Evolutionary conservation across 352 stramenopile genomes (phyloP).

Genomic region (Phytopythium aichiense): DNA sequence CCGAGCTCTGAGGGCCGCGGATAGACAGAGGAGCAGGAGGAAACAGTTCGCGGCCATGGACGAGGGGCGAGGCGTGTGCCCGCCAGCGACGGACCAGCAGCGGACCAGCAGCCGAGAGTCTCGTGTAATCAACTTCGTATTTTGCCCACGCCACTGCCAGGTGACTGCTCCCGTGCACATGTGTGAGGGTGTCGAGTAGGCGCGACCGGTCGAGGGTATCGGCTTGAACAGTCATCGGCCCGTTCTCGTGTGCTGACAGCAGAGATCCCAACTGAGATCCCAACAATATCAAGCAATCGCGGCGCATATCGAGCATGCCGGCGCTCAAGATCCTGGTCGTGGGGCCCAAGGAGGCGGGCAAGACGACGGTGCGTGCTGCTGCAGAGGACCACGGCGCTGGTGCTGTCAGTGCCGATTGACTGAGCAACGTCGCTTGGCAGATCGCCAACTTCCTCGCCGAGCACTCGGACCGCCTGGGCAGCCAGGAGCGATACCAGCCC

Average conservation of each 20-base stretch:
- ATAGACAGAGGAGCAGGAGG: not conserved
- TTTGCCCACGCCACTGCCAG: no score
- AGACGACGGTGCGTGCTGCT: slow-evolving; percentile 46
- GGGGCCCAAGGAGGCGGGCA: slow-evolving; percentile 74
- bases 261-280: not conserved
- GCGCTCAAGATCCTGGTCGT: slow-evolving; percentile 79
- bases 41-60: no score
- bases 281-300: no score
- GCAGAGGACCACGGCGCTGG: not conserved
- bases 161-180: no score
- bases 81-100: no score
- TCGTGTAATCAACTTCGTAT: no score
- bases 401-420: not conserved
- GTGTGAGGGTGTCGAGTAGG: no score
- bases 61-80: no score
- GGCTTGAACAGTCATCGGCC: no score
- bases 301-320: slow-evolving; percentile 24
- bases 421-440: slow-evolving; percentile 13
- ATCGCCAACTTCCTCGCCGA: slow-evolving; percentile 83
- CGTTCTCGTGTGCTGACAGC: no score
- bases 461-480: slow-evolving; percentile 49
- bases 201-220: no score
- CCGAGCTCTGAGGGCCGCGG: slow-evolving; percentile 10
- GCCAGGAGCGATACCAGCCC: slow-evolving; percentile 60
- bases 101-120: no score